A percentile compares a stretch with the other conserved stretches of the same genome.
phyloP scores from a whole-genome alignment of 805 yeast species.

The Maudiozyma serrabonitensis region DNA sequence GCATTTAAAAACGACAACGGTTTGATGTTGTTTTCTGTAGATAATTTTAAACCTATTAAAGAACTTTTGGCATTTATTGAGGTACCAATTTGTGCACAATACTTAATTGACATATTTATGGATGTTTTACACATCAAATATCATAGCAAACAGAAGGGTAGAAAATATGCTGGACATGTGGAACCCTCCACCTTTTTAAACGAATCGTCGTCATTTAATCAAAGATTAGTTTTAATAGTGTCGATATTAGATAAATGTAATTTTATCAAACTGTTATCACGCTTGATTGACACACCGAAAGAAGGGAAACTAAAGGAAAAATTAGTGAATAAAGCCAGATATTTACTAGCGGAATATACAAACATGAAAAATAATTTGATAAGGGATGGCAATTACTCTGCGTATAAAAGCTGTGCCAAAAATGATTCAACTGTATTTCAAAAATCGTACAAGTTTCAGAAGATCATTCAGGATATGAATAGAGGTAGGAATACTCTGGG shows the following conservation, averaged over 20 bases:
- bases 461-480: conserved; percentile 31
- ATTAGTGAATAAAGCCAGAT: conserved; percentile 48
- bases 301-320: conserved; percentile 26
- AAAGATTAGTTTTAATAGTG: conserved; percentile 55
- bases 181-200: conserved; percentile 30
- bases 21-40: conserved; percentile 48
- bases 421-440: conserved; percentile 6
- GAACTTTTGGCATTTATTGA: conserved; percentile 57
- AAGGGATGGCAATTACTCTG: conserved; percentile 18
- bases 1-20: conserved; percentile 74
- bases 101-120: conserved; percentile 60
- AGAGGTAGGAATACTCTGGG: conserved; percentile 33
- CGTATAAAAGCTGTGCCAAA: not conserved
- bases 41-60: conserved; percentile 45
- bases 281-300: conserved; percentile 7
- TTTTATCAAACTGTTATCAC: conserved; percentile 39
- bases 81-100: conserved; percentile 46
- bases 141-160: conserved; percentile 25
- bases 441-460: conserved; percentile 39
- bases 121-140: conserved; percentile 55
- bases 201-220: conserved; percentile 42
- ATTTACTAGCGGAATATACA: conserved; percentile 53
- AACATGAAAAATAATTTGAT: conserved; percentile 43
- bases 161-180: not conserved
- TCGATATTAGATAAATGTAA: conserved; percentile 47